phyloP scores from a whole-genome alignment of 495 filamentous ascomycete genomes.

The Neurospora pannonica region DNA sequence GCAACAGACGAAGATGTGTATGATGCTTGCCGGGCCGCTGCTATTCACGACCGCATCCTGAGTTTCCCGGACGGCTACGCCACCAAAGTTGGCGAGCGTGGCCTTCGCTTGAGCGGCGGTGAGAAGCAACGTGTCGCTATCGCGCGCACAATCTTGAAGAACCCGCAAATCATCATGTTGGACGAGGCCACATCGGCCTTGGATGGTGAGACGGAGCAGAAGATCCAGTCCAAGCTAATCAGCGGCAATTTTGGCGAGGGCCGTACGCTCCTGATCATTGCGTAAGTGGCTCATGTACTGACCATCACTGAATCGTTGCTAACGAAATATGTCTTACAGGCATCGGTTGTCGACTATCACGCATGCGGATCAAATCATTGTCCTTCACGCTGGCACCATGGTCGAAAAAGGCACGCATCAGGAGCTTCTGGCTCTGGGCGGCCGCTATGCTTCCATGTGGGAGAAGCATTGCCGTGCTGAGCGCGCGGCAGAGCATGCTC shows the following conservation, averaged over 20 bases:
- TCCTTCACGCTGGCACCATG: constrained; percentile 77
- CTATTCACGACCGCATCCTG: constrained; percentile 93
- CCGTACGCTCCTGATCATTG: constrained; percentile 65
- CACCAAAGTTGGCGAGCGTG: constrained; percentile 91
- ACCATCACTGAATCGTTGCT: neutral
- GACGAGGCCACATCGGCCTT: constrained; percentile 95
- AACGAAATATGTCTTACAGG: constrained; percentile 17
- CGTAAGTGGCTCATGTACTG: constrained; percentile 31
- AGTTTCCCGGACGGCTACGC: constrained; percentile 86
- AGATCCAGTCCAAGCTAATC: constrained; percentile 80
- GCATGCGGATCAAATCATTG: constrained; percentile 86
- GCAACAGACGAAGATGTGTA: constrained; percentile 82
- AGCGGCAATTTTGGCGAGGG: constrained; percentile 69
- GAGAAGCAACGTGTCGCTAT: constrained; percentile 98
- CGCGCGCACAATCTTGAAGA: constrained; percentile 90
- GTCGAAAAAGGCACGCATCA: constrained; percentile 80
- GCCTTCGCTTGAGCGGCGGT: constrained; percentile 82
- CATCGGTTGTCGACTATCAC: constrained; percentile 94
- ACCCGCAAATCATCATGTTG: constrained; percentile 89
- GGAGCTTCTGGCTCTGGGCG: constrained; percentile 66
- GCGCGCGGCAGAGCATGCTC: constrained; percentile 66
- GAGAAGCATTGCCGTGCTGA: constrained; percentile 87
- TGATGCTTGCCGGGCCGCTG: constrained; percentile 82
- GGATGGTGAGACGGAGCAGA: constrained; percentile 91
- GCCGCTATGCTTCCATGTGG: constrained; percentile 90